Evolutionary conservation across 768 basidiomycete species (phyloP), one percentile per base, ranked within the genome.

Genomic region (Tylopilus rubrobrunneus): DNA sequence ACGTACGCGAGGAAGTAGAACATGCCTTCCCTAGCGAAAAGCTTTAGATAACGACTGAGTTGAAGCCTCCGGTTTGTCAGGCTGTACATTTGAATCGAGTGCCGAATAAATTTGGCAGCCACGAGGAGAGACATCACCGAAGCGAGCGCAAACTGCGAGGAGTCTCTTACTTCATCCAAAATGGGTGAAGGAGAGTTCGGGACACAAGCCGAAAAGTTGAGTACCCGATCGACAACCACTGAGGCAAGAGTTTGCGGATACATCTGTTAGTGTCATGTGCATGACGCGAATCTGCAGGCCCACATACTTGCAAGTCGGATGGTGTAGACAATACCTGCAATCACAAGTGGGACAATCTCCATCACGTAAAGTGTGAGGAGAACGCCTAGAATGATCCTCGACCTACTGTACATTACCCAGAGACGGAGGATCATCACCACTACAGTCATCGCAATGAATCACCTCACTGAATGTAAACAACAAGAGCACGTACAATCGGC

Each of bases 381-480:
- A 14, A 45, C 19, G 1, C 47, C 34, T 21, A 61, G 52, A 5
- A 61, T 28, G 12, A 51, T 29, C 34, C 31, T 58, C 5, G 60
- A 61, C 7, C 21, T 41, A 11, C 10, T 4, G 27, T 61, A 58
- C 33, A 61, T 21, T 39, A 46, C 56, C 51, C 56, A 62, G 21
- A 62, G 43, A 33, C 56, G 60, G 10, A 62, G 49, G 25, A 62
- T 51, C 60, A 61, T 61, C 7, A 29, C 41, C 46, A 61, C 60
- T 59, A 25, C 25, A 45, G 17, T 48, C 25, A 29, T 7, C n/a
- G 3, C 3, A 1, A 15, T 49, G 25, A 29, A 21, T 39, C 25
- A 5, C 9, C 7, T 23, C 25, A 19, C 6, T 37, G 36, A 19
- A 23, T 14, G 21, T 17, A 23, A 43, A 5, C 21, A 34, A 41